Evolutionary conservation across 225 moss, liverwort and hornwort genomes (phyloP).

Genomic region (Physcomitrium patens): DNA sequence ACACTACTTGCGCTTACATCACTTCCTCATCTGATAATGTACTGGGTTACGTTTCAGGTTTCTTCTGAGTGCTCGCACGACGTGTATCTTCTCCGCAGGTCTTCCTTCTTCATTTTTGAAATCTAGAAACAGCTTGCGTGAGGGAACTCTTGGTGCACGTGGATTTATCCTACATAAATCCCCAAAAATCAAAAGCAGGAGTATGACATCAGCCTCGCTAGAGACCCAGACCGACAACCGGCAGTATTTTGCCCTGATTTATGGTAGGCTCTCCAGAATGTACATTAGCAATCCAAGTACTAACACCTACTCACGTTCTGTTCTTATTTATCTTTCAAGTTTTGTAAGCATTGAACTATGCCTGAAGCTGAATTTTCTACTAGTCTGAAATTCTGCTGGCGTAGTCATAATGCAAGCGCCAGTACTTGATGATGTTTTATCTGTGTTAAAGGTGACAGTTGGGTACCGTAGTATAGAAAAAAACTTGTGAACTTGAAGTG

Average conservation of each 20-base stretch:
- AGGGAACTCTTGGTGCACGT: conserved; percentile 21
- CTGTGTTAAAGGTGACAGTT: neutral
- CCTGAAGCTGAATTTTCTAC: neutral
- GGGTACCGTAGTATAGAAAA: neutral
- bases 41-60: conserved; percentile 26
- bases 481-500: neutral
- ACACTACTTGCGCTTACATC: neutral
- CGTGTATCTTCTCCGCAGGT: conserved; percentile 15
- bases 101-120: conserved; percentile 14
- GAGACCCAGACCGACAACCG: conserved; percentile 28
- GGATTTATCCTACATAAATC: conserved; percentile 11
- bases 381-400: neutral
- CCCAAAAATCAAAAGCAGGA: conserved; percentile 20
- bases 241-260: conserved; percentile 51
- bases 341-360: neutral
- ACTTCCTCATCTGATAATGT: neutral
- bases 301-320: neutral
- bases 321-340: neutral
- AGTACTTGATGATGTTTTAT: neutral
- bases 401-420: neutral
- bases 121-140: conserved; percentile 13
- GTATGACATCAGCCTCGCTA: conserved; percentile 34
- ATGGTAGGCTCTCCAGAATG: conserved; percentile 32
- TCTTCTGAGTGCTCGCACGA: conserved; percentile 17
- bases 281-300: neutral